Evolutionary conservation across 1,284 basidiomycete genomes (phyloP).

Genomic region (Trichosporon sp.): DNA sequence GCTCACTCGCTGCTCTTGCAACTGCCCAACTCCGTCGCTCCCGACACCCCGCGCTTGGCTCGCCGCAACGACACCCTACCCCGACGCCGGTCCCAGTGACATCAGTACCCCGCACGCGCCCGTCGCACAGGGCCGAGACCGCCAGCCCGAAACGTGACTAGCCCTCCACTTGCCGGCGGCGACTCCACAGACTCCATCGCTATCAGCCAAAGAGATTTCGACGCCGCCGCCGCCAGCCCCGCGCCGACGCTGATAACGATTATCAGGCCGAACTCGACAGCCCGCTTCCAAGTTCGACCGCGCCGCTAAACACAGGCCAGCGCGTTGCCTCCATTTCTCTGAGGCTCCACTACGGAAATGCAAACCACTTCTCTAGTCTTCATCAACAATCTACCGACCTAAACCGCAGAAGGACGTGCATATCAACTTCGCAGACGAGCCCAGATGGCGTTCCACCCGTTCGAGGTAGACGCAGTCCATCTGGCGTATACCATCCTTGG

Average conservation of each 20-base stretch:
- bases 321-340: neutral
- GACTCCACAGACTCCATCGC: neutral
- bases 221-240: neutral
- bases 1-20: neutral
- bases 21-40: neutral
- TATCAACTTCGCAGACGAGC: constrained; percentile 33
- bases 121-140: neutral
- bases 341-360: neutral
- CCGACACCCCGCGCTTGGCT: neutral
- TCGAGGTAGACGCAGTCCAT: constrained; percentile 49
- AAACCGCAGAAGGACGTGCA: neutral
- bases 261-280: neutral
- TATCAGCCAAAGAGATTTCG: neutral
- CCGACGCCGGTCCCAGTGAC: neutral
- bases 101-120: neutral
- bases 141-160: neutral
- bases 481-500: constrained; percentile 74
- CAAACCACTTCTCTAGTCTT: neutral
- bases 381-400: neutral
- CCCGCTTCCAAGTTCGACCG: neutral
- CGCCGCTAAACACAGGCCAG: neutral
- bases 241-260: neutral
- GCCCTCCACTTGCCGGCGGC: neutral
- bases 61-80: neutral
- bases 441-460: constrained; percentile 39